Evolutionary conservation across 768 basidiomycete species (phyloP), one percentile per base, ranked within the genome.

Genomic region (Lentinula raphanica): DNA sequence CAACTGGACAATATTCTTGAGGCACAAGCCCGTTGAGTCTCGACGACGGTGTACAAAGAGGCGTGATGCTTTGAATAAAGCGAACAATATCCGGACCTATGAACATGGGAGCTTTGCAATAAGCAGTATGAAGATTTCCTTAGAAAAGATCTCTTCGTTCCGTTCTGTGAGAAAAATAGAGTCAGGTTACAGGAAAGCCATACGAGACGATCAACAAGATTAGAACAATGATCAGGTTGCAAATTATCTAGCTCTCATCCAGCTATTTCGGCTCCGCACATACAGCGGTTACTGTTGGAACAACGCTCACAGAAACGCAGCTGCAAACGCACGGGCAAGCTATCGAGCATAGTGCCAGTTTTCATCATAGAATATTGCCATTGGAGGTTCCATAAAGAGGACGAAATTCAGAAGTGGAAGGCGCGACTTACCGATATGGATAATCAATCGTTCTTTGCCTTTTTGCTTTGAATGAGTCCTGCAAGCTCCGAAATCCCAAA

Each of bases 191-290:
- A 29, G 5, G 23, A 19, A 5, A 9, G 11, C 19, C 11, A 15
- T 13, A 53, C 11, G 21, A 32, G 23, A 53, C 6, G 23, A 25
- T 1, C 25, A 39, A 39, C 12, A n/a, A 5, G 11, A 11, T 44
- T 9, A 50, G 27, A 19, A 4, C n/a, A 27, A 53, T 5, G 36
- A 4, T 53, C 51, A 53, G 51, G n/a, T 53, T 53, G 51, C 51
- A 53, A 53, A 53, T 53, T 53, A 53, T 53, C 23, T 36, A 53
- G 21, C 51, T 53, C 51, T 53, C 51, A 53, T 53, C 32, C 17
- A 39, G 51, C 51, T 12, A 15, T 48, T 31, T 17, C 5, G 29
- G 46, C 29, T 48, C n/a, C 5, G 7, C 29, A 48, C 19, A 19
- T 23, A 44, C 29, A 48, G 17, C 51, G 36, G 32, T 53, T 36